phyloP scores from a whole-genome alignment of 768 basidiomycete genomes.

The Mycena vulgaris region DNA sequence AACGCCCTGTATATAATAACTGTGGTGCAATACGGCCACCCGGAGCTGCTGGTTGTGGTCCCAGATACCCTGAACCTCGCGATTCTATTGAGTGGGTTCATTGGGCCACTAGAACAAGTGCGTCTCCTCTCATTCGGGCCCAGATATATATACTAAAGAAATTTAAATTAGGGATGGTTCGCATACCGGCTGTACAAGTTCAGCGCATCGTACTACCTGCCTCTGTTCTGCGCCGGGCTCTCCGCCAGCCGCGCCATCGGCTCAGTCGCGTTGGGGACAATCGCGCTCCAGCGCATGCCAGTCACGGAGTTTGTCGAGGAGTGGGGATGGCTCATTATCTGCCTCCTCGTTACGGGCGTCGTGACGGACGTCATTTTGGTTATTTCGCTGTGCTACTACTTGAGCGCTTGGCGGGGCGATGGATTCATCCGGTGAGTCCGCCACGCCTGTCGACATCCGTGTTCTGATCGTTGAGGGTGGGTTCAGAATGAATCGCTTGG shows the following conservation, averaged over 20 bases:
- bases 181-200: constrained; percentile 30
- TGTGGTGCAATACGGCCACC: constrained; percentile 27
- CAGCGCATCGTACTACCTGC: constrained; percentile 5
- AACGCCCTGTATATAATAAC: constrained; percentile 25
- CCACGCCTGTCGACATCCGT: background rate
- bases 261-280: background rate
- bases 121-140: background rate
- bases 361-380: constrained; percentile 22
- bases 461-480: background rate
- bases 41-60: constrained; percentile 2
- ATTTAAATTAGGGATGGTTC: constrained; percentile 22
- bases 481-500: constrained; percentile 21
- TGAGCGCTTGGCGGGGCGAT: constrained; percentile 19
- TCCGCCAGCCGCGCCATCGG: background rate
- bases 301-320: background rate
- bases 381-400: constrained; percentile 12
- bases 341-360: constrained; percentile 13
- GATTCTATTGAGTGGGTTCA: constrained; percentile 23
- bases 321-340: constrained; percentile 23
- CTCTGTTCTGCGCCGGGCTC: constrained; percentile 17
- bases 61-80: constrained; percentile 5
- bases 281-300: background rate
- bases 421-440: constrained; percentile 7
- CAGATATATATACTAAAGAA: background rate
- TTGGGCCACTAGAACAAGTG: constrained; percentile 32